These are phyloP conservation scores for Rhododendron molle DNA, from an alignment of 148 eudicot species.

Conservation along the genomic window DNA sequence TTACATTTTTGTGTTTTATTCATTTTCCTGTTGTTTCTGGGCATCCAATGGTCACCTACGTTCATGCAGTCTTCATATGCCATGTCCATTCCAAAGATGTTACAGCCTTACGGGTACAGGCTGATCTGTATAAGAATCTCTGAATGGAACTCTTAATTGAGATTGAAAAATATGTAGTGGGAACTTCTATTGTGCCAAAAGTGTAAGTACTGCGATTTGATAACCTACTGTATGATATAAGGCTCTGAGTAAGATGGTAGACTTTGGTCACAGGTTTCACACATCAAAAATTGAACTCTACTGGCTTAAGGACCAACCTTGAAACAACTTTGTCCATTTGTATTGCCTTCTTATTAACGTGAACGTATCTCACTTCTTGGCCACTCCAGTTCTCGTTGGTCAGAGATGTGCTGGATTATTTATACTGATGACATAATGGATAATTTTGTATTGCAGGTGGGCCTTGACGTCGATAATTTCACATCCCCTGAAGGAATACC, in stretches of 20 bases:
- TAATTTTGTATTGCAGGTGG: constrained; percentile 27
- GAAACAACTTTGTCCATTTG: neutral
- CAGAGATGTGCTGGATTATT: too few species aligned
- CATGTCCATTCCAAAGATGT: neutral
- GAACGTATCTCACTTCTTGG: too few species aligned
- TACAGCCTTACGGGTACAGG: neutral
- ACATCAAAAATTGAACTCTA: neutral
- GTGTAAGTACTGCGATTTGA: neutral
- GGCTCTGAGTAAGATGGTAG: neutral
- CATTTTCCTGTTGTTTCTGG: neutral
- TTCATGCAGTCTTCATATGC: neutral
- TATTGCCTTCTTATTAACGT: neutral
- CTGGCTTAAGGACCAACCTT: neutral
- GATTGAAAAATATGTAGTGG: too few species aligned
- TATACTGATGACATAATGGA: neutral
- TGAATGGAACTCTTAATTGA: too few species aligned
- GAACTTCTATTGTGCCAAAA: neutral
- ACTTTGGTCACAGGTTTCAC: neutral
- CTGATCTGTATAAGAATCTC: neutral
- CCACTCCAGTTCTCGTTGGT: too few species aligned
- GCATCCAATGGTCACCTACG: neutral
- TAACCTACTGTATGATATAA: neutral
- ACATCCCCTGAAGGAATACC: too few species aligned
- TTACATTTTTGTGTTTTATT: neutral
- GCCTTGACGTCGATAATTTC: too few species aligned